Conservation (phyloP, 1,284 basidiomycete species). For the Ustilago cynodontis region DNA sequence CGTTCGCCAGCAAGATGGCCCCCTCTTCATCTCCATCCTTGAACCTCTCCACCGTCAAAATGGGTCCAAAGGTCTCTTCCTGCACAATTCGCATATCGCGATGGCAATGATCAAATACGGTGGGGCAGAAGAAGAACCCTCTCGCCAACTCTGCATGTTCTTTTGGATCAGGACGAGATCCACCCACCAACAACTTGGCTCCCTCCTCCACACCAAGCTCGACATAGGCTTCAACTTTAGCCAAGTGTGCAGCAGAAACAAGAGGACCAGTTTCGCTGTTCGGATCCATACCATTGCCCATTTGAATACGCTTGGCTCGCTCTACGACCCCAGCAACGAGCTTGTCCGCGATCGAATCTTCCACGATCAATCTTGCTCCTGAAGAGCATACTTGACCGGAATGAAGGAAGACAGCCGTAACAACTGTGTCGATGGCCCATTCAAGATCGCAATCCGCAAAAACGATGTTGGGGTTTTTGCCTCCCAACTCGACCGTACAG, state of each 20-base stretch:
- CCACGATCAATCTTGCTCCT: conserved; percentile 67
- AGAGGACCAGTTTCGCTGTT: conserved; percentile 65
- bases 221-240: conserved; percentile 64
- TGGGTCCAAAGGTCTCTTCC: conserved; percentile 69
- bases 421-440: conserved; percentile 66
- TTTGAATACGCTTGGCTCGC: conserved; percentile 61
- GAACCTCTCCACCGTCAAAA: conserved; percentile 69
- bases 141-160: conserved; percentile 60
- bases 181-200: conserved; percentile 62
- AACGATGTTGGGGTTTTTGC: conserved; percentile 69
- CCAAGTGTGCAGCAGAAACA: conserved; percentile 63
- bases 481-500: conserved; percentile 68
- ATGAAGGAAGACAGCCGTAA: conserved; percentile 68
- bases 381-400: conserved; percentile 69
- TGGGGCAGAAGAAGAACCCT: conserved; percentile 69
- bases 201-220: conserved; percentile 61
- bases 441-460: conserved; percentile 68
- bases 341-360: conserved; percentile 67
- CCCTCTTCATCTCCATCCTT: conserved; percentile 64
- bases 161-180: conserved; percentile 58
- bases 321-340: conserved; percentile 66
- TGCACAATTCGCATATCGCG: conserved; percentile 69
- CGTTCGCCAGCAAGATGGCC: conserved; percentile 66
- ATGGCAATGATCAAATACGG: conserved; percentile 67
- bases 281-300: conserved; percentile 67